These are phyloP conservation scores for Cyclostephanos invisitatus DNA, from an alignment of 108 stramenopile genomes.

Conservation along the genomic window DNA sequence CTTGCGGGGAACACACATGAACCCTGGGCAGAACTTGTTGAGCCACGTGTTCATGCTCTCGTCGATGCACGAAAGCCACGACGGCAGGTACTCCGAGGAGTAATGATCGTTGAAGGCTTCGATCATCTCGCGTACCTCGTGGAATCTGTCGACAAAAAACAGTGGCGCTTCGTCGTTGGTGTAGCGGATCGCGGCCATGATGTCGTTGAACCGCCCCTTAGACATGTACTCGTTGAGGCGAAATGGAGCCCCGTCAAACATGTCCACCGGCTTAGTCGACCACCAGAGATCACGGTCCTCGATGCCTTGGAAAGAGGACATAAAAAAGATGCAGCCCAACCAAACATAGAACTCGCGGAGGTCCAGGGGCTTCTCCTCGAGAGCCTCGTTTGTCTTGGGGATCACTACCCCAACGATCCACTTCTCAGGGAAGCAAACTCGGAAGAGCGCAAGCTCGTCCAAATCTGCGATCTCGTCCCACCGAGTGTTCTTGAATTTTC, in stretches of 20 bases:
- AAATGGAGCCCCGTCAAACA: conserved; percentile 11
- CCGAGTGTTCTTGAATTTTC: too few relatives aligned
- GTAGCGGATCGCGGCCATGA: conserved; percentile 8
- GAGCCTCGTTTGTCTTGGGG: conserved; percentile 11
- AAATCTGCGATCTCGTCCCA: too few relatives aligned
- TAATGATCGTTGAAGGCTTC: neutral
- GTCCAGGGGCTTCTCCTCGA: neutral
- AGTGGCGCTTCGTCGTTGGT: conserved; percentile 3
- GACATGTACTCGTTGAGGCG: conserved; percentile 21
- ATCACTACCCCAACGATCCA: too few relatives aligned
- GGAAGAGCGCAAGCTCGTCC: too few relatives aligned
- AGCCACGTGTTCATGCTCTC: conserved; percentile 26
- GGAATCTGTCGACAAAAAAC: conserved; percentile 17
- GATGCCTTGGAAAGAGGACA: conserved; percentile 14
- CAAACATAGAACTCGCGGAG: conserved; percentile 5
- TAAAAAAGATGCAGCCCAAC: conserved; percentile 18
- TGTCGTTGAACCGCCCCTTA: neutral
- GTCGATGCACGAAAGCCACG: conserved; percentile 33
- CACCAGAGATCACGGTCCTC: conserved; percentile 13
- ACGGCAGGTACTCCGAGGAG: conserved; percentile 20
- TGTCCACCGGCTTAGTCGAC: conserved; percentile 9
- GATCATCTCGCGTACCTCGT: neutral
- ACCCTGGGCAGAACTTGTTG: conserved; percentile 25
- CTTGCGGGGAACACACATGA: conserved; percentile 20
- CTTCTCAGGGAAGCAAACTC: too few relatives aligned